A percentile compares a stretch with the other conserved stretches of the same genome.
These are phyloP conservation scores for Thyridium curvatum DNA, from an alignment of 2,329 filamentous ascomycete species.

Conservation along the genomic window DNA sequence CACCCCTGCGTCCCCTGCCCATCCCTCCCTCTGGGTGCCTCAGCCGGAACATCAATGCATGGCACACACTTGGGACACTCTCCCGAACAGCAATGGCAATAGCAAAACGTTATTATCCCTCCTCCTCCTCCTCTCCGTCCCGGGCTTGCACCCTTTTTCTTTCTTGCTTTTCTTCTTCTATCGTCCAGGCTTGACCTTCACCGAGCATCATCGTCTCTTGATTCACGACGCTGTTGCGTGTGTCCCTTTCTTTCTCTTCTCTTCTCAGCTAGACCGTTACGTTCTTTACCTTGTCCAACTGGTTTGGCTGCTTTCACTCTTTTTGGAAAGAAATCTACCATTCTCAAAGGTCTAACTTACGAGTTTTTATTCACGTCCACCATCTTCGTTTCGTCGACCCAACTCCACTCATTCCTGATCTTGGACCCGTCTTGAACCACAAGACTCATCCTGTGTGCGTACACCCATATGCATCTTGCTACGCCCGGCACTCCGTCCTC, in stretches of 20 bases:
- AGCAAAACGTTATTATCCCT: conserved; percentile 29
- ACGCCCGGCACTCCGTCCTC: no score
- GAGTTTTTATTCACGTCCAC: no score
- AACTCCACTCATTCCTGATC: no score
- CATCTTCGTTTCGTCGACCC: no score
- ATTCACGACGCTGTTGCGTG: conserved; percentile 18
- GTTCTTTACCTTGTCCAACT: conserved; percentile 36
- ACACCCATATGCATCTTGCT: no score
- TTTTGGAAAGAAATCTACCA: conserved; percentile 15
- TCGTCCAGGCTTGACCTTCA: conserved; percentile 10
- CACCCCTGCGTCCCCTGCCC: conserved; percentile 3
- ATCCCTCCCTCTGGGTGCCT: conserved; percentile 23
- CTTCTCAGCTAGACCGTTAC: conserved; percentile 31
- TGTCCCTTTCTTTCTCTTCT: conserved; percentile 21
- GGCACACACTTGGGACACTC: conserved; percentile 1
- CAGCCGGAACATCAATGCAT: conserved; percentile 24
- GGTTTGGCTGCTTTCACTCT: conserved; percentile 18
- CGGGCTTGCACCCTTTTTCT: conserved; percentile 13
- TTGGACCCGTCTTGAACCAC: no score
- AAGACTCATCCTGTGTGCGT: no score
- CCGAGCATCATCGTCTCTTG: conserved; percentile 8
- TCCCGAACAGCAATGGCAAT: conserved; percentile 16
- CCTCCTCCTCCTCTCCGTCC: conserved; percentile 18
- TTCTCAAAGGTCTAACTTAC: no score
- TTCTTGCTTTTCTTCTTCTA: conserved; percentile 19